Percentiles rank a stretch among this genome's conserved stretches.
phyloP scores from a whole-genome alignment of 805 yeast species.

The Candida odintsovae region DNA sequence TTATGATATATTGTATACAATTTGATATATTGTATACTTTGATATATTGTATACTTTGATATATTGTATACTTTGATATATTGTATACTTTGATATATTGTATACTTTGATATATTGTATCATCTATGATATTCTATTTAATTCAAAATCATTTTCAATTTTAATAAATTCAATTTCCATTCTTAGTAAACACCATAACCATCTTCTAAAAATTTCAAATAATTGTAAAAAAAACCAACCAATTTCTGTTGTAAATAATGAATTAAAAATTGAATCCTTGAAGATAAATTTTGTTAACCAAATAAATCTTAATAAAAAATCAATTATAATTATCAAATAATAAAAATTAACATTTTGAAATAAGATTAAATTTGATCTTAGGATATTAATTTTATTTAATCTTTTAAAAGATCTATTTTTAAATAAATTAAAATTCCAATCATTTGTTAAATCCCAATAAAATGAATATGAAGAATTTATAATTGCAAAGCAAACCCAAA shows the following conservation, averaged over 20 bases:
- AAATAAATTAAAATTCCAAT: slow-evolving; percentile 73
- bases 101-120: too few species aligned
- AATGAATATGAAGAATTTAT: slow-evolving; percentile 75
- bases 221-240: slow-evolving; percentile 66
- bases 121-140: slow-evolving; percentile 17
- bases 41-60: too few species aligned
- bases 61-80: too few species aligned
- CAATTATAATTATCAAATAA: slow-evolving; percentile 50
- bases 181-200: slow-evolving; percentile 85
- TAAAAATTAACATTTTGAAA: slow-evolving; percentile 33
- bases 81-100: too few species aligned
- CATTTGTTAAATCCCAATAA: slow-evolving; percentile 84
- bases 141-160: slow-evolving; percentile 24
- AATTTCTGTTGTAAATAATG: slow-evolving; percentile 36
- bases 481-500: slow-evolving; percentile 37
- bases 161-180: slow-evolving; percentile 59
- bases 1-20: too few species aligned
- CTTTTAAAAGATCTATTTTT: slow-evolving; percentile 17
- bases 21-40: too few species aligned
- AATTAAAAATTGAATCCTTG: slow-evolving; percentile 6
- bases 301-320: slow-evolving; percentile 62
- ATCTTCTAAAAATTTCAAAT: slow-evolving; percentile 76
- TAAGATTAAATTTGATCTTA: slow-evolving; percentile 19
- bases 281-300: slow-evolving; percentile 62
- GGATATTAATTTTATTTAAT: slow-evolving; percentile 14